phyloP scores from a whole-genome alignment of 495 filamentous ascomycete species.

The Neurospora sp. region DNA sequence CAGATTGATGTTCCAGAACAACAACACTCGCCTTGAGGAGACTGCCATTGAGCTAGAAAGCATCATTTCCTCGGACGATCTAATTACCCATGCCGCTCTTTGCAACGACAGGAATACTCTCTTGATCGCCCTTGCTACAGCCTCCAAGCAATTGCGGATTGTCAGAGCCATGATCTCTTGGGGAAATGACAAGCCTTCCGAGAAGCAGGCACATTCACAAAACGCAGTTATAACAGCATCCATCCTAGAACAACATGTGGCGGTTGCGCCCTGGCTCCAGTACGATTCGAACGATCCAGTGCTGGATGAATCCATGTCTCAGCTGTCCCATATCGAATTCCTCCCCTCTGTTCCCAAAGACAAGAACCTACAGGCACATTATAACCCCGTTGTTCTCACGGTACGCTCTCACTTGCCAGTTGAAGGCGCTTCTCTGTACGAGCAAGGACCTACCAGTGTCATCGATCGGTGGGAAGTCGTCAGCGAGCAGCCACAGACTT shows the following conservation, averaged over 20 bases:
- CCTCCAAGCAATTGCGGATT: slow-evolving; percentile 54
- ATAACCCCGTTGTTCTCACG: slow-evolving; percentile 52
- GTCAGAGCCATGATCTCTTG: slow-evolving; percentile 52
- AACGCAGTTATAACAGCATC: slow-evolving; percentile 28
- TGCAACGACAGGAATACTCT: slow-evolving; percentile 62
- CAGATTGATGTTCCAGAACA: slow-evolving; percentile 55
- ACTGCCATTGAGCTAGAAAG: slow-evolving; percentile 59
- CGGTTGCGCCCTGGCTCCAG: slow-evolving; percentile 40
- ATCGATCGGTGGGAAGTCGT: slow-evolving; percentile 74
- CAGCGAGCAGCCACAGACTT: slow-evolving; percentile 41
- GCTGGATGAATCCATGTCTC: slow-evolving; percentile 44
- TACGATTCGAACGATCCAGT: slow-evolving; percentile 30
- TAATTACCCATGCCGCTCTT: slow-evolving; percentile 73
- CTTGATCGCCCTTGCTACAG: slow-evolving; percentile 55
- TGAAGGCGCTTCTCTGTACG: slow-evolving; percentile 39
- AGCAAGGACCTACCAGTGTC: slow-evolving; percentile 53
- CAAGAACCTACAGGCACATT: slow-evolving; percentile 17
- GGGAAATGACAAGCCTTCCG: slow-evolving; percentile 27
- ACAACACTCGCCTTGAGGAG: slow-evolving; percentile 52
- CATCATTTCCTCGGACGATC: slow-evolving; percentile 53
- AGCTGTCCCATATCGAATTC: slow-evolving; percentile 57
- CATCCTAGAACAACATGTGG: slow-evolving; percentile 40
- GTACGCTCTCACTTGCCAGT: slow-evolving; percentile 55
- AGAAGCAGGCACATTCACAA: slow-evolving; percentile 28
- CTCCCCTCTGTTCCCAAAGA: slow-evolving; percentile 47